A percentile compares a stretch with the other conserved stretches of the same genome.
Evolutionary conservation across 495 filamentous ascomycete species (phyloP).

Genomic region (Beverwykella pulmonaria): DNA sequence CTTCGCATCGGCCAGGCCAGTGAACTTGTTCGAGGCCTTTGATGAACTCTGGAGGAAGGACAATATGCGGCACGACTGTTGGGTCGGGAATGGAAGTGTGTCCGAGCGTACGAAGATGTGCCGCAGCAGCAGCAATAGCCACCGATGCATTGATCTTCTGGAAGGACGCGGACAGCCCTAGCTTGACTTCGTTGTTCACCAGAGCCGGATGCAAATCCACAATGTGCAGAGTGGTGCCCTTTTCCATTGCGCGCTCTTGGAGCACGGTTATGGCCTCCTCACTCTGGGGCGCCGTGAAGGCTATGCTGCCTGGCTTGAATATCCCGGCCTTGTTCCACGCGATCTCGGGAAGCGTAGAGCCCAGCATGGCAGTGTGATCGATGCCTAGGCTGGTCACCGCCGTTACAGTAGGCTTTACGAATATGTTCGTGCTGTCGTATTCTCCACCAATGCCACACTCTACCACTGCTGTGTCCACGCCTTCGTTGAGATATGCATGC

Average conservation of each 20-base stretch:
- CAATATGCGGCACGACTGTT: conserved; percentile 36
- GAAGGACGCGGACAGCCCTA: conserved; percentile 78
- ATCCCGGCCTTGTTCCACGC: conserved; percentile 98
- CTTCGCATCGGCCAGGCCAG: conserved; percentile 84
- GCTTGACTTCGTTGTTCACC: conserved; percentile 55
- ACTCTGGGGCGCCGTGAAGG: conserved; percentile 75
- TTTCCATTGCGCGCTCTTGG: conserved; percentile 68
- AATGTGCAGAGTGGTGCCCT: conserved; percentile 60
- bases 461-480: conserved; percentile 80
- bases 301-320: conserved; percentile 71
- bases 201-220: conserved; percentile 68
- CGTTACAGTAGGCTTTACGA: conserved; percentile 68
- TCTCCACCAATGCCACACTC: conserved; percentile 94
- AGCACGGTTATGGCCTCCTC: conserved; percentile 69
- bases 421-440: conserved; percentile 92
- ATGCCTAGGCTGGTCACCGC: conserved; percentile 88
- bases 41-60: conserved; percentile 68
- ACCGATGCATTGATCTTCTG: conserved; percentile 86
- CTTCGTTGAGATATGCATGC: conserved; percentile 80
- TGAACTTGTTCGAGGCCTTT: conserved; percentile 73
- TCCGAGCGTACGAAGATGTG: conserved; percentile 55
- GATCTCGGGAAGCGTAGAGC: conserved; percentile 83
- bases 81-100: conserved; percentile 51
- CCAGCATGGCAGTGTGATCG: conserved; percentile 80
- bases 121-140: conserved; percentile 72